Evolutionary conservation across 768 basidiomycete species (phyloP), one percentile per base, ranked within the genome.

Genomic region (Tubosaeta sp.): DNA sequence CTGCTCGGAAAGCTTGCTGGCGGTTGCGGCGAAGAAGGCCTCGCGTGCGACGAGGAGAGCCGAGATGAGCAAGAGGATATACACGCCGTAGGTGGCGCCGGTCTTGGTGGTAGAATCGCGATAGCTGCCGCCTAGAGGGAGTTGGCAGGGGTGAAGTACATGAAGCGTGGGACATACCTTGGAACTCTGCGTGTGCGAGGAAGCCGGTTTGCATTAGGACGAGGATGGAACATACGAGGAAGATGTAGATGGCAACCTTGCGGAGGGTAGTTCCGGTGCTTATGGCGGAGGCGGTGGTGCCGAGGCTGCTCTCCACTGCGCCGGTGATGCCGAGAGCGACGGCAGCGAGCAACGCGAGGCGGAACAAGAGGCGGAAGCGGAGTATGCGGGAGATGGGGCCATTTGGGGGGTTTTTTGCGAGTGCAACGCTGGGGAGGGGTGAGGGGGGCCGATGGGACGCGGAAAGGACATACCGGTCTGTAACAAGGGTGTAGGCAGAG

Each of bases 21-120:
- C 45, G 6, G 65, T 69, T 6, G 61, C 66, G 52, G 62, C 44
- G 22, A 69, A 61, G 60, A 71, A 71, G 42, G 57, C 54, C 44
- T 70, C 64, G 19, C 67, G 63, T 1, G 44, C 54, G 41, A 72
- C 46, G 21, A 68, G 63, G 27, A 67, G 56, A 29, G 59, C 4
- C 2, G 56, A 50, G 8, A 71, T 58, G 38, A 46, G 21, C 16
- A 60, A n/a, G 13, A 69, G 66, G 46, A 66, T 25, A 18, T 60
- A 58, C 6, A 58, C 25, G 32, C 57, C 63, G 18, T 65, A 49
- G 5, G 38, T 57, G 16, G 57, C 30, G 24, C 62, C 67, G 22
- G 62, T 35, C 21, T 44, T 27, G 6, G 6, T 1, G 44, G 18
- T 14, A 32, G 55, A 18, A 2, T 27, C 6, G 12, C 30, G 43